Conservation (phyloP, 257 asterid species). For the Nicotiana otophora region DNA sequence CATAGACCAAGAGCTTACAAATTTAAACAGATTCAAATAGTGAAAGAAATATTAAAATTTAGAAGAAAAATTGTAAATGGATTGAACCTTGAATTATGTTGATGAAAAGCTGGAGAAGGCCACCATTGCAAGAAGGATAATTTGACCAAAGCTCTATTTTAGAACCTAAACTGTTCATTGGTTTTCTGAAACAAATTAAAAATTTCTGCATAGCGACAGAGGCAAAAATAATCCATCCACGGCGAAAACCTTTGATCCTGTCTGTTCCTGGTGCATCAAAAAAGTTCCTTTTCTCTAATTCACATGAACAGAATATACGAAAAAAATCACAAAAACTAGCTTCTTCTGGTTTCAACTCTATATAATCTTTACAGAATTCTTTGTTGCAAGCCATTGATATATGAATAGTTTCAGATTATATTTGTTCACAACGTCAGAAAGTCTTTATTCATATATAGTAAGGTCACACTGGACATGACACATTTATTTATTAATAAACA, state of each 20-base stretch:
- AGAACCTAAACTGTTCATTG: slow-evolving; percentile 36
- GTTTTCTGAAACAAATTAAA: slow-evolving; percentile 28
- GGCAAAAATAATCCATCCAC: slow-evolving; percentile 55
- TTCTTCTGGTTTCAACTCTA: slow-evolving; percentile 33
- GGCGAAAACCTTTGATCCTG: slow-evolving; percentile 17
- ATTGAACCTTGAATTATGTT: slow-evolving; percentile 39
- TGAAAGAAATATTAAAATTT: background rate
- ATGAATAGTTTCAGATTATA: background rate
- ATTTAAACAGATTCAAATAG: too few species aligned
- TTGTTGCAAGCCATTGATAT: slow-evolving; percentile 13
- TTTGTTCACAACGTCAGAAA: background rate
- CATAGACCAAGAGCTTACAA: too few species aligned
- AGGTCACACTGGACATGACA: background rate
- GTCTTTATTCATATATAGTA: background rate
- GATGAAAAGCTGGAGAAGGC: slow-evolving; percentile 30
- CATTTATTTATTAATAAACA: background rate
- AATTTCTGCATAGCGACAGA: slow-evolving; percentile 43
- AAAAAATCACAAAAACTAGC: slow-evolving; percentile 40
- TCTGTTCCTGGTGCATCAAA: slow-evolving; percentile 17
- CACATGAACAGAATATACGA: slow-evolving; percentile 32
- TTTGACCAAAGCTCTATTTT: slow-evolving; percentile 39
- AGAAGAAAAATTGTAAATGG: background rate
- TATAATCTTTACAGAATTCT: slow-evolving; percentile 31
- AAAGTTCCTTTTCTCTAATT: slow-evolving; percentile 31
- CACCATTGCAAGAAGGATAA: slow-evolving; percentile 48